A percentile compares a stretch with the other conserved stretches of the same genome.
Conservation (phyloP, 75 land plant genomes). For the Gnetum montanum region DNA sequence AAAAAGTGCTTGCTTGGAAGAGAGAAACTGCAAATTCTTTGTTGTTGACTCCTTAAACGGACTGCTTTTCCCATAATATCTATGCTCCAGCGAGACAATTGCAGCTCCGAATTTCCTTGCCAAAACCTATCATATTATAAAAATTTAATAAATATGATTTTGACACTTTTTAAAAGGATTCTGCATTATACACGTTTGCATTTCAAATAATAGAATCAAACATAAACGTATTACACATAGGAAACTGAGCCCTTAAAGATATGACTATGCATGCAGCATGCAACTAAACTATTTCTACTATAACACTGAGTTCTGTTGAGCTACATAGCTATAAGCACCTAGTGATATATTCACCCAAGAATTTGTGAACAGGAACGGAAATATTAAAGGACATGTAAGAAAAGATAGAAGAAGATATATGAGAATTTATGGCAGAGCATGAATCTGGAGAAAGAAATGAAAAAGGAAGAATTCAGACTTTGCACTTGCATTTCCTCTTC, state of each 20-base stretch:
- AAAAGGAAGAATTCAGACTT: no score
- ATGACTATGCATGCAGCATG: not conserved
- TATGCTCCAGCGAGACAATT: conserved; percentile 89
- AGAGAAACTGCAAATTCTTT: conserved; percentile 70
- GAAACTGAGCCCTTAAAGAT: no score
- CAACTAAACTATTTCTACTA: not conserved
- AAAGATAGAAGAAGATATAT: no score
- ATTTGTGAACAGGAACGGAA: no score
- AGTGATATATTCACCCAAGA: no score
- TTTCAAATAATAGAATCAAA: conserved; percentile 5
- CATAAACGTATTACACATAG: not conserved
- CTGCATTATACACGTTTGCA: no score
- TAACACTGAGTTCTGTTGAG: not conserved
- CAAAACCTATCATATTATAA: conserved; percentile 48
- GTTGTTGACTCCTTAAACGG: conserved; percentile 65
- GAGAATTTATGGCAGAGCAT: no score
- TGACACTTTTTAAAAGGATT: no score
- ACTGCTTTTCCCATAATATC: conserved; percentile 93
- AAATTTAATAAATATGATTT: not conserved
- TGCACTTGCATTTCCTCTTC: no score
- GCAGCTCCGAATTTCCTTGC: conserved; percentile 97
- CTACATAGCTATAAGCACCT: no score
- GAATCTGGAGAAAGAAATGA: no score
- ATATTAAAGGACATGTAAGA: no score
- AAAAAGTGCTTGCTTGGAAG: conserved; percentile 96